Conservation (phyloP, 2,329 filamentous ascomycete species). For the Kalmusia sp. region DNA sequence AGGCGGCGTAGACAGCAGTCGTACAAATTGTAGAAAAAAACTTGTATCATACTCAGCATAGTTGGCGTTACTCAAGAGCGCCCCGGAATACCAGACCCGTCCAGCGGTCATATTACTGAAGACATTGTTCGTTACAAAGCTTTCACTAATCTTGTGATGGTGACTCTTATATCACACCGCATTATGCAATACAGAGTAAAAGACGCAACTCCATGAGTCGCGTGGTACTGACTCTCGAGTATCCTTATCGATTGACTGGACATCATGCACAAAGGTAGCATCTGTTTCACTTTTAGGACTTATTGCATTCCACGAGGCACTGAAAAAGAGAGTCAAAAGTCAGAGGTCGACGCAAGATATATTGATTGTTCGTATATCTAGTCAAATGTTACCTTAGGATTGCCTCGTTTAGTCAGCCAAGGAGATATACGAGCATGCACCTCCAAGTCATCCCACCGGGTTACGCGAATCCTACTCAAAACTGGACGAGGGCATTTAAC, state of each 20-base stretch:
- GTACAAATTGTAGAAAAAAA: constrained; percentile 18
- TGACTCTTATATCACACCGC: too few species aligned
- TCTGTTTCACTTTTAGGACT: too few species aligned
- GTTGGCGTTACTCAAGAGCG: too few species aligned
- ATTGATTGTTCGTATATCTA: background rate
- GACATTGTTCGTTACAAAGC: background rate
- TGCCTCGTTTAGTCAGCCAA: background rate
- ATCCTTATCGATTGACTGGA: too few species aligned
- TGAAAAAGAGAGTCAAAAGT: too few species aligned
- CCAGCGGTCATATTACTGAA: background rate
- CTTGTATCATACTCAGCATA: constrained; percentile 37
- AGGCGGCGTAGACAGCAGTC: constrained; percentile 54
- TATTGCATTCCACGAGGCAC: too few species aligned
- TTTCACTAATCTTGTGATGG: background rate
- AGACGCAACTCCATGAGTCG: too few species aligned
- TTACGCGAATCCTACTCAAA: too few species aligned
- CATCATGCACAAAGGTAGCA: too few species aligned
- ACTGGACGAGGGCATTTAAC: too few species aligned
- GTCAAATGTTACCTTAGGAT: background rate
- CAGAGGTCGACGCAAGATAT: background rate
- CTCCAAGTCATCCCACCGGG: background rate
- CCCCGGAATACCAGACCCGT: constrained; percentile 8
- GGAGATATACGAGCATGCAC: background rate
- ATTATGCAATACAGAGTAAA: too few species aligned
- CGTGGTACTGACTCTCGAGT: too few species aligned